A percentile compares a stretch with the other conserved stretches of the same genome.
These are phyloP conservation scores for Verticillium tricorpus DNA, from an alignment of 2,329 filamentous ascomycete species.

Conservation along the genomic window DNA sequence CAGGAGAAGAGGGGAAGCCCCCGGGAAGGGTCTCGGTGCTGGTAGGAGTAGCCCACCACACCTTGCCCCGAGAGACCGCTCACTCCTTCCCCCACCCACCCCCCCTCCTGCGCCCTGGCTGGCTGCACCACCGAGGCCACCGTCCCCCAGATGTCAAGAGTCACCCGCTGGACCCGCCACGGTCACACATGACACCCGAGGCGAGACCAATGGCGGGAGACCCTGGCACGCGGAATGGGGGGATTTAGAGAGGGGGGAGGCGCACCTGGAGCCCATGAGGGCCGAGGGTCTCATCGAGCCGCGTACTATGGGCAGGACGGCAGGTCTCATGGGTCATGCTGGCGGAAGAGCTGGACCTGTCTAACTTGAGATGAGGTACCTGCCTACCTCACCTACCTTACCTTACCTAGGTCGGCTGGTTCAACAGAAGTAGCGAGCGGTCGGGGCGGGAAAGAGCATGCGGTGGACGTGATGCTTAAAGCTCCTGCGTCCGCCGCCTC, in stretches of 20 bases:
- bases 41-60: background rate
- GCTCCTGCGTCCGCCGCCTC: background rate
- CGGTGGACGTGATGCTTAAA: background rate
- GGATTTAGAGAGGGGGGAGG: background rate
- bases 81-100: no score
- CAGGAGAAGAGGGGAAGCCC: background rate
- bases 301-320: background rate
- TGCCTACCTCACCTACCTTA: no score
- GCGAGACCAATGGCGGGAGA: background rate
- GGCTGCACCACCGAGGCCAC: background rate
- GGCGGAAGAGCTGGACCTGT: background rate
- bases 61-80: background rate
- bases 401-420: no score
- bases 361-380: background rate
- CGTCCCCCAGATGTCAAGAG: background rate
- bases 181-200: background rate
- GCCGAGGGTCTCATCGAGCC: background rate
- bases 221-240: background rate
- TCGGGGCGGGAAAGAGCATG: background rate
- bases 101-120: background rate
- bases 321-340: background rate
- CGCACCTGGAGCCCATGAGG: background rate
- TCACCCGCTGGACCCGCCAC: background rate
- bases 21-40: background rate
- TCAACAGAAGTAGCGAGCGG: background rate